A percentile compares a stretch with the other conserved stretches of the same genome.
Conservation (phyloP, 805 yeast genomes). For the Soucietia sequanensis region DNA sequence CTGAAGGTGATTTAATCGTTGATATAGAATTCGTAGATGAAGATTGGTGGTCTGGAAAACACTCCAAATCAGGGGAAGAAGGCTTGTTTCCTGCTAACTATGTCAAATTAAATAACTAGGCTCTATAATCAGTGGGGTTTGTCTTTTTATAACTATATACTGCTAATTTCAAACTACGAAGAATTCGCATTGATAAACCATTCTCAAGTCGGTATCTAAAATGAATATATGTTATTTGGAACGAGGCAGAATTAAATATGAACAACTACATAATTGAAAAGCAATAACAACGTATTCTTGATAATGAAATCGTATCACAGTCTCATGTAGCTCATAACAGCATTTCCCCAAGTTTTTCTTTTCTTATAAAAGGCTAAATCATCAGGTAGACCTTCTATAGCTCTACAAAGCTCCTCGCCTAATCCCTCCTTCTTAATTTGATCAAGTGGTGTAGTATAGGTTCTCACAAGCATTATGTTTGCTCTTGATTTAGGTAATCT, state of each 20-base stretch:
- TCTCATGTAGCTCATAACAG: conserved; percentile 30
- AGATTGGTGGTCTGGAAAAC: conserved; percentile 96
- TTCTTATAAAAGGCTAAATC: conserved; percentile 38
- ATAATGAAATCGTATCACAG: conserved; percentile 4
- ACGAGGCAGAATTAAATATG: too few species aligned
- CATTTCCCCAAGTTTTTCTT: conserved; percentile 38
- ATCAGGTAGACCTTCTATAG: conserved; percentile 37
- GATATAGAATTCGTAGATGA: conserved; percentile 89
- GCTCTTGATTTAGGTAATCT: conserved; percentile 37
- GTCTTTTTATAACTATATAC: too few species aligned
- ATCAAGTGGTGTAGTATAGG: conserved; percentile 32
- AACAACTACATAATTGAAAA: too few species aligned
- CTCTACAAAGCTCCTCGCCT: conserved; percentile 26
- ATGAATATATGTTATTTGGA: too few species aligned
- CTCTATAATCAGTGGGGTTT: too few species aligned
- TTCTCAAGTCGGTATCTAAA: too few species aligned
- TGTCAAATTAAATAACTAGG: conserved; percentile 41
- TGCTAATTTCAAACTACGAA: too few species aligned
- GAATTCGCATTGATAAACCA: too few species aligned
- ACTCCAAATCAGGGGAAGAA: conserved; percentile 61
- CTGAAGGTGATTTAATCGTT: conserved; percentile 76
- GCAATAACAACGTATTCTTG: conserved; percentile 1
- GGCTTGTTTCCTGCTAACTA: conserved; percentile 93
- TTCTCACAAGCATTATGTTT: conserved; percentile 34
- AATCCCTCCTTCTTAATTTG: conserved; percentile 31